Conservation (phyloP, 768 basidiomycete species). For the Mrakia blollopis region DNA sequence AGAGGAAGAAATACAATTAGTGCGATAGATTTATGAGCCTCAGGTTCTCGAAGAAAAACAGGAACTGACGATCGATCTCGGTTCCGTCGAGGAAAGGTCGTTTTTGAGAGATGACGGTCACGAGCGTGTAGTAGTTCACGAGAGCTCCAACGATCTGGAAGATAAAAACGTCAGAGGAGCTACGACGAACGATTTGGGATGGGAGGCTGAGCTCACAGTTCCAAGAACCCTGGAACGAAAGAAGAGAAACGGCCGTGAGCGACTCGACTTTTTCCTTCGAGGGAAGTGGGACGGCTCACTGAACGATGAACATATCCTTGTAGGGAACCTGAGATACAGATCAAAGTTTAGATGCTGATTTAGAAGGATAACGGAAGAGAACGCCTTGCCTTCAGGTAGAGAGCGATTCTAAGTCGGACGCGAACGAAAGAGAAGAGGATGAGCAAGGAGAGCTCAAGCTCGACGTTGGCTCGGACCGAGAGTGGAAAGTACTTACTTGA, state of each 20-base stretch:
- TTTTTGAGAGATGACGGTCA: conserved; percentile 42
- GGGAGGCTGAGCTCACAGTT: conserved; percentile 7
- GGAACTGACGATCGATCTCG: conserved; percentile 37
- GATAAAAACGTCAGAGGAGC: background rate
- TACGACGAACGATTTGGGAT: conserved; percentile 37
- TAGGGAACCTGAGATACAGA: background rate
- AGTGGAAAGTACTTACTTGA: conserved; percentile 42
- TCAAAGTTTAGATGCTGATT: background rate
- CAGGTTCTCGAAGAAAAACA: background rate
- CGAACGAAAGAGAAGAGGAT: background rate
- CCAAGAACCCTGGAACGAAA: background rate
- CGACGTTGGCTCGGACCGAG: no score
- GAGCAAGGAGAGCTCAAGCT: background rate
- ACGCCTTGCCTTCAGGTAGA: conserved; percentile 33
- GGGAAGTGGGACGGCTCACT: background rate
- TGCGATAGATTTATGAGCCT: background rate
- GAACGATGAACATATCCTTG: conserved; percentile 41
- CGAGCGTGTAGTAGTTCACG: conserved; percentile 42
- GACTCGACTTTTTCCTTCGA: no score
- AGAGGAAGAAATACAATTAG: background rate
- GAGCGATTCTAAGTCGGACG: conserved; percentile 33
- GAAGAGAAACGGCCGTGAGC: background rate
- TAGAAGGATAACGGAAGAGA: background rate
- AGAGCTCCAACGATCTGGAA: conserved; percentile 39
- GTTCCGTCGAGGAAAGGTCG: conserved; percentile 42